These are phyloP conservation scores for Penicillium sp. DNA, from an alignment of 2,329 filamentous ascomycete species.

Conservation along the genomic window DNA sequence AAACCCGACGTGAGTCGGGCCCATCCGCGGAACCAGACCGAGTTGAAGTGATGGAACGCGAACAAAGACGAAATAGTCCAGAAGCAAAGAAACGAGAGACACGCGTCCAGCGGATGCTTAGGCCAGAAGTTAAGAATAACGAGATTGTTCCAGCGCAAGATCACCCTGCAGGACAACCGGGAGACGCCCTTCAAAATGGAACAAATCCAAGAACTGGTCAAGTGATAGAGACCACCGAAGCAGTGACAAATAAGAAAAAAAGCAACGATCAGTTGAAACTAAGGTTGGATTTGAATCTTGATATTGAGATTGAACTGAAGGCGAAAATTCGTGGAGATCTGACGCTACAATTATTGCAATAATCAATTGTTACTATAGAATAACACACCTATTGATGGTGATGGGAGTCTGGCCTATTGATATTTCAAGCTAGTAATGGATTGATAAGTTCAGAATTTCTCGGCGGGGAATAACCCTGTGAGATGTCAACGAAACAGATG, in stretches of 20 bases:
- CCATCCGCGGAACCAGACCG: not conserved
- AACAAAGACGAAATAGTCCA: not conserved
- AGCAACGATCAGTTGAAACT: slow-evolving; percentile 4
- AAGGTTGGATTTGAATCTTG: slow-evolving; percentile 10
- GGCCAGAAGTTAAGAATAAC: not conserved
- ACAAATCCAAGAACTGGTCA: not conserved
- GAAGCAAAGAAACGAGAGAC: not conserved
- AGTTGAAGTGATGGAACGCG: not conserved
- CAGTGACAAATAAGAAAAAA: not conserved
- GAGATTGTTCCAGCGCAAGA: not conserved
- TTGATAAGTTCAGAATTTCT: no score
- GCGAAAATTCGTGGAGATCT: slow-evolving; percentile 10
- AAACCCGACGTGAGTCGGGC: not conserved
- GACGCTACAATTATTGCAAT: slow-evolving; percentile 6
- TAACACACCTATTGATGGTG: no score
- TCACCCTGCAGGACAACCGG: not conserved
- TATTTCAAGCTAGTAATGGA: no score
- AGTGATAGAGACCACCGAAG: not conserved
- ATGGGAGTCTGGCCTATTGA: no score
- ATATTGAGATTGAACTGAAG: slow-evolving; percentile 10
- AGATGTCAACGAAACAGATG: no score
- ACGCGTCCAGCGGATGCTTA: not conserved
- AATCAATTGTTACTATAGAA: not conserved
- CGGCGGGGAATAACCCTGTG: no score
- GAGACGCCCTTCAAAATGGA: not conserved